Conservation (phyloP, 352 stramenopile genomes). For the Lagenidium giganteum region DNA sequence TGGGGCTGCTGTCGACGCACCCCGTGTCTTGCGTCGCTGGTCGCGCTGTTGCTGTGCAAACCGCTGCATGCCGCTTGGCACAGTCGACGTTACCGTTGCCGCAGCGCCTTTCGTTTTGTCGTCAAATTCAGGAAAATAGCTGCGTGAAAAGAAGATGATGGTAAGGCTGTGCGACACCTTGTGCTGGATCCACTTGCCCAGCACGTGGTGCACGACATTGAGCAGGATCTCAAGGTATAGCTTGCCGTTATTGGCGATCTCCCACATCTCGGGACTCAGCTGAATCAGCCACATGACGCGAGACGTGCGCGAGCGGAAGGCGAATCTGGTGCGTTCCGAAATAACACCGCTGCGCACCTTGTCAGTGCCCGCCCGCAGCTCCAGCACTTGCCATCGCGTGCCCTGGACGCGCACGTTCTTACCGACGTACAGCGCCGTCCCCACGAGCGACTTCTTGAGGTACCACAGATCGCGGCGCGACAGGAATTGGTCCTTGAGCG, state of each 20-base stretch:
- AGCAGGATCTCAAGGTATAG: constrained; percentile 89
- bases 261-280: constrained; percentile 91
- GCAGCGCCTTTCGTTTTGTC: constrained; percentile 23
- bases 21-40: too few species aligned
- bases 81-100: too few species aligned
- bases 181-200: constrained; percentile 84
- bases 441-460: constrained; percentile 46
- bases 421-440: constrained; percentile 57
- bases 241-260: constrained; percentile 77
- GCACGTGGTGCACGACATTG: constrained; percentile 50
- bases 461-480: constrained; percentile 85
- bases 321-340: constrained; percentile 93
- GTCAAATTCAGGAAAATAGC: constrained; percentile 72
- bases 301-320: constrained; percentile 89
- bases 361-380: constrained; percentile 73
- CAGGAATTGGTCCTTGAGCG: constrained; percentile 87
- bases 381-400: constrained; percentile 73
- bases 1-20: too few species aligned
- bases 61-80: too few species aligned
- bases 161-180: constrained; percentile 87
- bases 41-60: constrained; percentile 13
- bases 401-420: constrained; percentile 61
- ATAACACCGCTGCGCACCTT: constrained; percentile 90
- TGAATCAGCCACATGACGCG: constrained; percentile 97
- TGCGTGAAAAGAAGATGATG: constrained; percentile 86